Evolutionary conservation across 345 rosid genomes (phyloP), one percentile per base, ranked within the genome.

Genomic region (Eucalyptus virginea): DNA sequence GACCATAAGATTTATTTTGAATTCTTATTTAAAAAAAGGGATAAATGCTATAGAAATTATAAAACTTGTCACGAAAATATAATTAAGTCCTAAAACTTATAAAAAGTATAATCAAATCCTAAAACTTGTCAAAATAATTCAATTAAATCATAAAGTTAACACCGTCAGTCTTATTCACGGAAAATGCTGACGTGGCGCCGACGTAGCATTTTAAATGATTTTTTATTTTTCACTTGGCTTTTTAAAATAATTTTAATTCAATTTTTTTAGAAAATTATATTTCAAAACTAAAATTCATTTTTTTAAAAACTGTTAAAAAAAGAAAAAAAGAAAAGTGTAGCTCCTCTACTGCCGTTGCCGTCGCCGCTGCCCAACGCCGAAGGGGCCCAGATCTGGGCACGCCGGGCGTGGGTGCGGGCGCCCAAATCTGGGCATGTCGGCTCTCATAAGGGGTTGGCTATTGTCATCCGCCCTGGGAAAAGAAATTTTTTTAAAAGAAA

Each of bases 121-220:
- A 49, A 49, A 49, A 5, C 1, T 50, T 5, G 0, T 50, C 3
- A 6, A 50, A 2, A 50, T 50, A 2, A 1, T 50, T 50, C 0
- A 6, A 50, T 50, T 50, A 0, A 50, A 3, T 15, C 0, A 2
- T 50, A 50, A 50, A 50, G 0, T 50, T 50, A 50, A 50, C 18
- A 15, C 7, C 7, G 0, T 49, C 7, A 0, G 19, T 2, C 0
- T 15, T 50, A 50, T 50, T 2, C 0, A 50, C 1, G 1, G 0
- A 50, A 50, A 50, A 50, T 50, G 7, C 0, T 15, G 0, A 49
- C 7, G 0, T 2, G 1, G 7, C 0, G 7, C 1, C 3, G 7
- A 50, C 1, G 3, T 15, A 2, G 7, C 7, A 16, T 50, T 50
- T 50, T 50, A 50, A 50, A 50, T 50, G 3, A 16, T 6, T 50